Evolutionary conservation across 139 green algal species (phyloP), one percentile per base, ranked within the genome.

Genomic region (Chlorella sp.): DNA sequence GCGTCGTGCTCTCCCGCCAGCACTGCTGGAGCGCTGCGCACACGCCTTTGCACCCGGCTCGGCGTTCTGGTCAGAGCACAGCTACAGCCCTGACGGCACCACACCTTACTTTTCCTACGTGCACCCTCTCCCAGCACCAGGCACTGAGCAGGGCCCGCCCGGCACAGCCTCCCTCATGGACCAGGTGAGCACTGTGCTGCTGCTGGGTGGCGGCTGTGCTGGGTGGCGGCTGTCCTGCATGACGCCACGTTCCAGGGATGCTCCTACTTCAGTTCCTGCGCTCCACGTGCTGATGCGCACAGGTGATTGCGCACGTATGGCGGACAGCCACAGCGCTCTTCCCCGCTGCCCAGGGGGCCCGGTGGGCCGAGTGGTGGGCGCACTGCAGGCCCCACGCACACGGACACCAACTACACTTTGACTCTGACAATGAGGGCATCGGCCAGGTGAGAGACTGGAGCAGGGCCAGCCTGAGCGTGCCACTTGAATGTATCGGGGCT

Each of bases 401-500:
- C 6, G 83, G 86, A 26, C 86, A 91, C 74, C 85, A 91, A 77
- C 71, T 89, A 55, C 84, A 89, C 36, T 89, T 85, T 77, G 84
- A 89, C 65, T 77, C 55, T 27, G 84, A 89, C 61, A 76, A 72
- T 31, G 67, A 72, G 67, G 67, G 67, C 4, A 5, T 72, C 5
- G 67, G 67, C 5, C 3, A 62, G 67, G 67, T 72, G 42, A 4
- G 67, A 55, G 17, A 55, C n/a, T n/a, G n/a, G n/a, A n/a, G n/a
- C n/a, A n/a, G n/a, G n/a, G n/a, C n/a, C n/a, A n/a, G n/a, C n/a
- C n/a, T n/a, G n/a, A n/a, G n/a, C n/a, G n/a, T n/a, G n/a, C n/a
- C n/a, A n/a, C n/a, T n/a, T n/a, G n/a, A n/a, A n/a, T n/a, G n/a
- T n/a, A n/a, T n/a, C n/a, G n/a, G n/a, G n/a, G n/a, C n/a, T n/a